Evolutionary conservation across 306 rosid species (phyloP).

Genomic region (Glycine soja): DNA sequence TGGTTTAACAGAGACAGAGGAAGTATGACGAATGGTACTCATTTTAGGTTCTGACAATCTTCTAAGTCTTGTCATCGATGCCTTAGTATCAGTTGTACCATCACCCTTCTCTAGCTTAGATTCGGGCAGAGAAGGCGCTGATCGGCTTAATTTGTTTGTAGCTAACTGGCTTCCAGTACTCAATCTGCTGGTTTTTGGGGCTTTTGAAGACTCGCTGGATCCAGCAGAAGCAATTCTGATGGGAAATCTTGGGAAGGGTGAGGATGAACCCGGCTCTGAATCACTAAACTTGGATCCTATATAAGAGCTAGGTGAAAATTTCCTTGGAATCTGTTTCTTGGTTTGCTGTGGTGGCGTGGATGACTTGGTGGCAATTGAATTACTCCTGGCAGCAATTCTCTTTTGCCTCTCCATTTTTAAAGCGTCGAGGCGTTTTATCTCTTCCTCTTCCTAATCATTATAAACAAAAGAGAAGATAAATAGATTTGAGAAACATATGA

Average conservation of each 20-base stretch:
- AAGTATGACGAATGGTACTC: constrained; percentile 55
- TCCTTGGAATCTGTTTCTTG: constrained; percentile 65
- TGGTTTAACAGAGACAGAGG: constrained; percentile 58
- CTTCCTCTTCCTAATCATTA: constrained; percentile 75
- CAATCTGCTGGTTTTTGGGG: constrained; percentile 62
- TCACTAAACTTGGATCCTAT: constrained; percentile 90
- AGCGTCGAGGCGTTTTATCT: constrained; percentile 74
- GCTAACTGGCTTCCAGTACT: constrained; percentile 55
- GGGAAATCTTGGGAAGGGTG: constrained; percentile 75
- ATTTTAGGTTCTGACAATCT: constrained; percentile 94
- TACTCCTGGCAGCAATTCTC: constrained; percentile 88
- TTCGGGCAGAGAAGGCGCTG: constrained; percentile 70
- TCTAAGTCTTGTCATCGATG: constrained; percentile 70
- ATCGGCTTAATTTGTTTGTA: constrained; percentile 68
- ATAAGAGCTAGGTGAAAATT: constrained; percentile 61
- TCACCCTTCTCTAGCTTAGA: constrained; percentile 66
- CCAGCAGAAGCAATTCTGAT: constrained; percentile 58
- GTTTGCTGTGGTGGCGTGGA: constrained; percentile 61
- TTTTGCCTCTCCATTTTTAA: constrained; percentile 85
- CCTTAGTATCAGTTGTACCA: constrained; percentile 62
- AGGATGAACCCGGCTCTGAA: constrained; percentile 74
- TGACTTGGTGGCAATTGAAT: constrained; percentile 53
- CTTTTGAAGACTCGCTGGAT: constrained; percentile 63
- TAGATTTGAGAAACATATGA: constrained; percentile 21
- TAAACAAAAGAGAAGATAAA: constrained; percentile 30